Evolutionary conservation across 176 grass and related monocot genomes (phyloP).

Genomic region (Miscanthus lutarioriparius): DNA sequence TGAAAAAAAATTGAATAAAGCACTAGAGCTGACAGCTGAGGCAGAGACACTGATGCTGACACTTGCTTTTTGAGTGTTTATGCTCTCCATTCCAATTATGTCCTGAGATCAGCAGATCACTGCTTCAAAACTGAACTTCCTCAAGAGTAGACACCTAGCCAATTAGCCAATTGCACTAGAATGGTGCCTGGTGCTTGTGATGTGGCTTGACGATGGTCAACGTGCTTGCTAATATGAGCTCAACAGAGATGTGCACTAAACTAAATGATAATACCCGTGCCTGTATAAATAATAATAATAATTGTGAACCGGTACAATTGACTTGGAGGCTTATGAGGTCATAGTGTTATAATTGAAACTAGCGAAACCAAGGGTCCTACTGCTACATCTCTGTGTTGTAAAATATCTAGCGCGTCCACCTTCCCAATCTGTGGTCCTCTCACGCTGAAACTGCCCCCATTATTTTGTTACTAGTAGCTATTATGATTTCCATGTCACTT

Average conservation of each 20-base stretch:
- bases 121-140: background rate
- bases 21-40: background rate
- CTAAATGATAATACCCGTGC: no score
- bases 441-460: background rate
- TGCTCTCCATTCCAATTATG: background rate
- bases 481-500: background rate
- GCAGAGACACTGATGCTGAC: constrained; percentile 29
- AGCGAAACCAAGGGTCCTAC: background rate
- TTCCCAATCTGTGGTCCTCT: background rate
- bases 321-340: background rate
- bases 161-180: background rate
- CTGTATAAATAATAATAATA: no score
- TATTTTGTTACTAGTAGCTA: background rate
- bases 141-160: background rate
- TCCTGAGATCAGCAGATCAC: background rate
- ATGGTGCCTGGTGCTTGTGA: background rate
- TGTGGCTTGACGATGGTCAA: background rate
- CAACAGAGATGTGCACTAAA: background rate
- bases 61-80: background rate
- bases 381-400: background rate
- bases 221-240: background rate
- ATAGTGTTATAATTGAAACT: background rate
- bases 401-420: constrained; percentile 16
- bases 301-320: background rate
- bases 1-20: no score